These are phyloP conservation scores for Tetrahymena elliotti DNA, from an alignment of 73 alveolate species.

Conservation along the genomic window DNA sequence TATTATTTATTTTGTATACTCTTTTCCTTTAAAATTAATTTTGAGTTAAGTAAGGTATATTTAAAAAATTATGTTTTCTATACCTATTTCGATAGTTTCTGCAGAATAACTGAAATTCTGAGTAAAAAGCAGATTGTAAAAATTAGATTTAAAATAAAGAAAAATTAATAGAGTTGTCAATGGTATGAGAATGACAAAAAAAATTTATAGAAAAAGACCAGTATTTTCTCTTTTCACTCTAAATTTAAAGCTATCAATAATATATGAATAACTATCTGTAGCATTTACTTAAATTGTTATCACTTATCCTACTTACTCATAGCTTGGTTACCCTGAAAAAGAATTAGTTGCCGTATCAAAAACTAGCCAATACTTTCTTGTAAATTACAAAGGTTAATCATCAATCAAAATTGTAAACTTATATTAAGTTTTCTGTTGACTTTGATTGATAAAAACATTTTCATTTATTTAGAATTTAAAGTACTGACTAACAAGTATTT, in stretches of 20 bases:
- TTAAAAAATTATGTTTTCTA: not conserved
- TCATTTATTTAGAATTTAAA: not conserved
- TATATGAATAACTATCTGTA: not conserved
- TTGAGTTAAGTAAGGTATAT: not conserved
- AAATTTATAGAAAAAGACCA: not conserved
- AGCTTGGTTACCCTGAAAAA: not conserved
- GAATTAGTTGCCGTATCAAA: not conserved
- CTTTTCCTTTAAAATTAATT: not conserved
- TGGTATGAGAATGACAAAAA: not conserved
- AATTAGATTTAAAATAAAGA: not conserved
- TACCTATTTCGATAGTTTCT: not conserved
- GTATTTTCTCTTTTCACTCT: not conserved
- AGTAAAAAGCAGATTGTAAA: not conserved
- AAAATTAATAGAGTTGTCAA: not conserved
- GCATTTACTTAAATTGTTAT: not conserved
- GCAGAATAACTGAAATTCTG: not conserved
- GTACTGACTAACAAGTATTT: not conserved
- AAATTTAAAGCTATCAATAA: not conserved
- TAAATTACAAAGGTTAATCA: not conserved
- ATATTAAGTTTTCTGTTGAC: not conserved
- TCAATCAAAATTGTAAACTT: not conserved
- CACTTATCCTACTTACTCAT: not conserved
- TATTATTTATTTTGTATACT: not conserved
- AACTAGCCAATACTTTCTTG: not conserved
- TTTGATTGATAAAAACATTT: not conserved